Evolutionary conservation across 768 basidiomycete genomes (phyloP).

Genomic region (Kwoniella botswanensis): DNA sequence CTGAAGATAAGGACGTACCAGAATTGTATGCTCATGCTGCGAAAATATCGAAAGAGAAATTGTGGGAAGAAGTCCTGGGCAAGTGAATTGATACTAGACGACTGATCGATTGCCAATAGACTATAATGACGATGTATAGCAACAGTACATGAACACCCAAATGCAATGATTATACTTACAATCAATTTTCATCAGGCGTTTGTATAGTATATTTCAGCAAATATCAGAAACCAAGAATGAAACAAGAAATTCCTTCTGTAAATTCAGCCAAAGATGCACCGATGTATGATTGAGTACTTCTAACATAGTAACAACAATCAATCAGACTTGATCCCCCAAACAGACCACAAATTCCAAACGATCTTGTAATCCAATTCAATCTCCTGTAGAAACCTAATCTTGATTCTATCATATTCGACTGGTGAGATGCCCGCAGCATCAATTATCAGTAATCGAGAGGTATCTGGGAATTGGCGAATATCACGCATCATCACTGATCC

Average conservation of each 20-base stretch:
- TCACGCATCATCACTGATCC: slow-evolving; percentile 6
- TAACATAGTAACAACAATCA: background rate
- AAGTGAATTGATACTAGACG: background rate
- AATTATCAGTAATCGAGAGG: slow-evolving; percentile 2
- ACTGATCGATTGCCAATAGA: too few relatives aligned
- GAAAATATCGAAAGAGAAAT: slow-evolving; percentile 6
- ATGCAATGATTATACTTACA: too few relatives aligned
- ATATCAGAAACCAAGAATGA: too few relatives aligned
- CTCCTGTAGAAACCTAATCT: slow-evolving; percentile 1
- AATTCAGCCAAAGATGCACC: too few relatives aligned
- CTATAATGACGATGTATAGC: too few relatives aligned
- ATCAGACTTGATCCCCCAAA: background rate
- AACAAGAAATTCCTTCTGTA: too few relatives aligned
- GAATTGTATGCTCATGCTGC: slow-evolving; percentile 14
- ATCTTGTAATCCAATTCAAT: slow-evolving; percentile 3
- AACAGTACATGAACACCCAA: too few relatives aligned
- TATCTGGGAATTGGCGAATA: slow-evolving; percentile 5
- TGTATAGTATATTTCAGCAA: too few relatives aligned
- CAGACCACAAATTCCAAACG: background rate
- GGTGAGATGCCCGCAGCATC: slow-evolving; percentile 3
- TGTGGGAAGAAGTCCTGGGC: background rate
- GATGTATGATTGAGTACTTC: too few relatives aligned
- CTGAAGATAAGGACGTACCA: slow-evolving; percentile 16
- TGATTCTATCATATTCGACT: slow-evolving; percentile 3
- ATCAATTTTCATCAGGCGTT: too few relatives aligned